Evolutionary conservation across 129 eudicot genomes (phyloP), one percentile per base, ranked within the genome.

Genomic region (Oenanthe sinensis): DNA sequence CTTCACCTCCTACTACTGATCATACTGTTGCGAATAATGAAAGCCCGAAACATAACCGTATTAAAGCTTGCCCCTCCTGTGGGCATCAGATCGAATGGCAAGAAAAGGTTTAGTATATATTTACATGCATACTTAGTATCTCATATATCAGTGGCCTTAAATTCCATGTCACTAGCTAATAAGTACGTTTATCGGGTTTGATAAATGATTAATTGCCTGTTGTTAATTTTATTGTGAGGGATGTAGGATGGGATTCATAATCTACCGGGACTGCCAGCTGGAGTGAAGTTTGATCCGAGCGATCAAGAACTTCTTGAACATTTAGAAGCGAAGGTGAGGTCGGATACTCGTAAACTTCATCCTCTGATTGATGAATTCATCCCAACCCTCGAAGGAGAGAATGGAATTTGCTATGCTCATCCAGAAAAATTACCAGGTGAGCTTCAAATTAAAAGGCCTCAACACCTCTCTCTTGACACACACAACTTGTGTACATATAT

Each of bases 261-360:
- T 47, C 81, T 89, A 30, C 90, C 87, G 44, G 92, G 92, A 26
- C 80, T 90, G 33, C 96, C 96, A 6, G 96, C 96, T 1, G 96
- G 96, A 63, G 92, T 90, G 63, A 90, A 87, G 84, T 90, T 90
- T 88, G 96, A 90, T 84, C 96, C 96, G 42, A 90, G 87, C 80
- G 96, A 90, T 83, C 87, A 86, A 78, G 96, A 90, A 75, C 82
- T 90, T 33, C 82, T 90, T 30, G 85, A 90, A 62, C 96, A 90
- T 86, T 82, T 90, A 82, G 96, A 90, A 80, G 96, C 85, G 8
- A 88, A 90, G 81, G 92, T 84, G 42, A 75, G 82, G 63, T 71
- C 80, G 71, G 87, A 87, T 76, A 73, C 76, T 42, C 87, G 79
- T n/a, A 81, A 75, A 63, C 79, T 88, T 45, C 96, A 90, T 77